A percentile compares a stretch with the other conserved stretches of the same genome.
Evolutionary conservation across 176 grass and related monocot species (phyloP).

Genomic region (Oryza meridionalis): DNA sequence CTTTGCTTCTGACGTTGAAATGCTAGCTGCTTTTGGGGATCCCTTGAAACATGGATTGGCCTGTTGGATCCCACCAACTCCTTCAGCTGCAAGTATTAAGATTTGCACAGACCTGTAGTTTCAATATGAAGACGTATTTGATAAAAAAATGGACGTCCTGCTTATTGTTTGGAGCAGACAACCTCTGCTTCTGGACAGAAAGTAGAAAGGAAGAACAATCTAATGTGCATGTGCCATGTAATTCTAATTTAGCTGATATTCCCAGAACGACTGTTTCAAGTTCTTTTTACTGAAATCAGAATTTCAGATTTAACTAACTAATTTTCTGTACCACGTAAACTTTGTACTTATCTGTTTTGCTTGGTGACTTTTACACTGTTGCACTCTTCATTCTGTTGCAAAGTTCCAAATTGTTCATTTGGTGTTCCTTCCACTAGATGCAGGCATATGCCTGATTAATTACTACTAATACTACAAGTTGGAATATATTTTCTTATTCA

Average conservation of each 20-base stretch:
- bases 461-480: conserved; percentile 5
- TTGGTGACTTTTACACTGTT: neutral
- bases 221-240: neutral
- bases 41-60: neutral
- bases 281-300: neutral
- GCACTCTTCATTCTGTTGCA: conserved; percentile 13
- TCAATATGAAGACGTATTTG: neutral
- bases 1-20: conserved; percentile 42
- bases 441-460: neutral
- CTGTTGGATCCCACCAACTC: neutral
- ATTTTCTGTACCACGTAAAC: neutral
- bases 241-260: conserved; percentile 8
- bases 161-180: neutral
- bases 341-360: neutral
- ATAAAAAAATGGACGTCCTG: neutral
- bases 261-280: neutral
- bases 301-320: neutral
- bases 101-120: neutral
- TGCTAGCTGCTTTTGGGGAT: conserved; percentile 4
- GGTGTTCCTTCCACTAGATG: conserved; percentile 5
- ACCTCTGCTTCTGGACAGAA: neutral
- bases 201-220: neutral
- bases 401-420: conserved; percentile 13
- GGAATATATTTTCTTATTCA: conserved; percentile 25
- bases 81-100: neutral